Percentiles rank a stretch among this genome's conserved stretches.
Conservation (phyloP, 2,329 filamentous ascomycete species). For the Trichoderma koningii region DNA sequence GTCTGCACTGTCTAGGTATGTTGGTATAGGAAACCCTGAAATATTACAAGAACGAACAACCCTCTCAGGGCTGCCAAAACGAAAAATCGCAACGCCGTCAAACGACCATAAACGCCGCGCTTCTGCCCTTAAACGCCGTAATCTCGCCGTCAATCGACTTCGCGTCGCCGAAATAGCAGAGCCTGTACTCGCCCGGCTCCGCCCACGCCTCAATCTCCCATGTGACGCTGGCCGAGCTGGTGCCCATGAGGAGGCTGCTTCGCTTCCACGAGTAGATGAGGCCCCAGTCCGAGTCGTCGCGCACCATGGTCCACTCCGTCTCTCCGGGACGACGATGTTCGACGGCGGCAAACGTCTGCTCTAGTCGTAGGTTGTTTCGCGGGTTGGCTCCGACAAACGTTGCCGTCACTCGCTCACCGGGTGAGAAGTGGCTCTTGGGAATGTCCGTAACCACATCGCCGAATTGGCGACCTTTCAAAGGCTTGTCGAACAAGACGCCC, state of each 20-base stretch:
- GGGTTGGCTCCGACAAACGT: slow-evolving; percentile 86
- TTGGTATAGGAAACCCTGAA: no score
- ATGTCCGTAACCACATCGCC: slow-evolving; percentile 65
- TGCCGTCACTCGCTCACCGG: slow-evolving; percentile 62
- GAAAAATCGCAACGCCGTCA: neutral
- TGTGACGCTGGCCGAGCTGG: slow-evolving; percentile 71
- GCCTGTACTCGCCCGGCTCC: slow-evolving; percentile 66
- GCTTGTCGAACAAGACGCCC: slow-evolving; percentile 71
- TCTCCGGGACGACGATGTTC: slow-evolving; percentile 49
- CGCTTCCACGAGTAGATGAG: slow-evolving; percentile 79
- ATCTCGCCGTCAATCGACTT: slow-evolving; percentile 67
- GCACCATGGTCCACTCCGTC: slow-evolving; percentile 63
- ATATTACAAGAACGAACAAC: neutral
- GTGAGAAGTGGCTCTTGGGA: slow-evolving; percentile 48
- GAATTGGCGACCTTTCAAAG: slow-evolving; percentile 66
- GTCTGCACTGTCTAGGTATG: neutral
- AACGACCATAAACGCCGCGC: slow-evolving; percentile 50
- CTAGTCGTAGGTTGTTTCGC: slow-evolving; percentile 78
- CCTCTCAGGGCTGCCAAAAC: no score
- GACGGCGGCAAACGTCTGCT: slow-evolving; percentile 74
- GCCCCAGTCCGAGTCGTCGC: slow-evolving; percentile 81
- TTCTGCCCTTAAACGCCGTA: slow-evolving; percentile 67
- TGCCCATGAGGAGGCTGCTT: slow-evolving; percentile 67
- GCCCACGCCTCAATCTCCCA: slow-evolving; percentile 74
- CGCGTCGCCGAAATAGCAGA: slow-evolving; percentile 80